A percentile compares a stretch with the other conserved stretches of the same genome.
phyloP scores from a whole-genome alignment of 768 basidiomycete species.

The Macrocybe gigantea region DNA sequence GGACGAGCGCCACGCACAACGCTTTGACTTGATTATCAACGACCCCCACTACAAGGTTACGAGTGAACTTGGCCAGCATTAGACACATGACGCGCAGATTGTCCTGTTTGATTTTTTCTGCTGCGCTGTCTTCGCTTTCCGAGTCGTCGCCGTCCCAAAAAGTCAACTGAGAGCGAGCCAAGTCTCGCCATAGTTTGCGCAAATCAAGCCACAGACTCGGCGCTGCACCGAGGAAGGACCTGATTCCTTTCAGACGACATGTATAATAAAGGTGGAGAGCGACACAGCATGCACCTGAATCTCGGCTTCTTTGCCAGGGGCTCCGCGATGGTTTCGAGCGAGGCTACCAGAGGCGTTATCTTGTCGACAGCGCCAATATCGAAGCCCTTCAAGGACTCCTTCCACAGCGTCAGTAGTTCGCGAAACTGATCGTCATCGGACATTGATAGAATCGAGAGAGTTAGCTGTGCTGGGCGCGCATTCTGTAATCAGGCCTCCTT shows the following conservation, averaged over 20 bases:
- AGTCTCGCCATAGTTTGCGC: slow-evolving; percentile 50
- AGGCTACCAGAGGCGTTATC: slow-evolving; percentile 22
- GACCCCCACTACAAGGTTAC: slow-evolving; percentile 78
- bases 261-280: neutral
- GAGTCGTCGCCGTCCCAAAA: slow-evolving; percentile 46
- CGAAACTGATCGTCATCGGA: slow-evolving; percentile 4
- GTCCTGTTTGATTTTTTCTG: slow-evolving; percentile 21
- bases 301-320: slow-evolving; percentile 43
- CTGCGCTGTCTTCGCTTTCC: slow-evolving; percentile 26
- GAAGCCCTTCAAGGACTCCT: slow-evolving; percentile 36
- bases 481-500: neutral
- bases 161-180: slow-evolving; percentile 41
- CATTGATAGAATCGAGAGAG: slow-evolving; percentile 5
- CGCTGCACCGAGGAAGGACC: slow-evolving; percentile 23
- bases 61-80: slow-evolving; percentile 69
- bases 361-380: slow-evolving; percentile 28
- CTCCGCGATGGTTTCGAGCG: slow-evolving; percentile 47
- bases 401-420: slow-evolving; percentile 26
- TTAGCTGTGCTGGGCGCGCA: neutral
- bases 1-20: slow-evolving; percentile 46
- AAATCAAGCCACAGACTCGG: slow-evolving; percentile 52
- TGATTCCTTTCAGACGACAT: slow-evolving; percentile 4
- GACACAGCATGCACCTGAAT: slow-evolving; percentile 23
- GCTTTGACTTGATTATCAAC: slow-evolving; percentile 65
- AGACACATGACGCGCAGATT: slow-evolving; percentile 34